Evolutionary conservation across 2,329 filamentous ascomycete species (phyloP).

Genomic region (Nakataea oryzae): DNA sequence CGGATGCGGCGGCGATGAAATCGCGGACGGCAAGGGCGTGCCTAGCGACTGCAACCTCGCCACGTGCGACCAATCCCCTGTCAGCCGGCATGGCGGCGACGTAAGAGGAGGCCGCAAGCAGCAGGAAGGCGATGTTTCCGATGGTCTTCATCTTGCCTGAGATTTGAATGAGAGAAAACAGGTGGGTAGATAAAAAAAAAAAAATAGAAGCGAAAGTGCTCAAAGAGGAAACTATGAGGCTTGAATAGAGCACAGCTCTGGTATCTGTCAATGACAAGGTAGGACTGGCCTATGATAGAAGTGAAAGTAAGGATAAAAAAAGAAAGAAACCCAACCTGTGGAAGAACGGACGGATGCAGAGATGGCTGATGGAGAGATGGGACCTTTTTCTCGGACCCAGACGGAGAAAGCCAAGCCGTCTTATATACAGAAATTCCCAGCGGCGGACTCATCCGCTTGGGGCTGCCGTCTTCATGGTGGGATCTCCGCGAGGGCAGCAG

Average conservation of each 20-base stretch:
- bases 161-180: background rate
- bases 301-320: background rate
- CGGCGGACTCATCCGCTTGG: background rate
- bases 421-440: background rate
- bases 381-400: background rate
- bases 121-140: constrained; percentile 6
- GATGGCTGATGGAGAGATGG: background rate
- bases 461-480: background rate
- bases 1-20: background rate
- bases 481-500: background rate
- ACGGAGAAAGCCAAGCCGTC: background rate
- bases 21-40: background rate
- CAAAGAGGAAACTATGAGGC: background rate
- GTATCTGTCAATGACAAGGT: background rate
- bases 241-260: background rate
- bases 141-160: constrained; percentile 8
- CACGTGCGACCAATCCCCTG: background rate
- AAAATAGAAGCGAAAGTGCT: background rate
- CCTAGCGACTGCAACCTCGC: background rate
- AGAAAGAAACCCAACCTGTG: background rate
- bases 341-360: background rate
- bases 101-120: constrained; percentile 6
- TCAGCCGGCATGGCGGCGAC: constrained; percentile 5
- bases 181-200: background rate
- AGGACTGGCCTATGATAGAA: background rate